Conservation (phyloP, 306 rosid genomes). For the Begonia masoniana region DNA sequence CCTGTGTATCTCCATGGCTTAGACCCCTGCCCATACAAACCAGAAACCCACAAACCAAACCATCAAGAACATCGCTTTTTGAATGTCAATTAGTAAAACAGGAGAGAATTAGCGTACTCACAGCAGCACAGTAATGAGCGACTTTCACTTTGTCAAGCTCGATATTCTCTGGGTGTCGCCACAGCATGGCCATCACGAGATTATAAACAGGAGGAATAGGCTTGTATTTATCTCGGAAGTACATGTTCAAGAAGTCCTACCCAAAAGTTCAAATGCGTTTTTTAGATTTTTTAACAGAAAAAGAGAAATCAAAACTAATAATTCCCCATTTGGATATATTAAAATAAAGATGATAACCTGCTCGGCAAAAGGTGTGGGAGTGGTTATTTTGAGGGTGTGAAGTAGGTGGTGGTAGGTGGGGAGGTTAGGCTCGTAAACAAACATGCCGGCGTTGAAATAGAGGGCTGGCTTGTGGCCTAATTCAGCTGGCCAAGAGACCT, state of each 20-base stretch:
- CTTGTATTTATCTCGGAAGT: constrained; percentile 39
- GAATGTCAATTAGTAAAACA: not conserved
- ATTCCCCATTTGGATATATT: too few species aligned
- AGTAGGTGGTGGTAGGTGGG: constrained; percentile 40
- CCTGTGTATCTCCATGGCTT: constrained; percentile 92
- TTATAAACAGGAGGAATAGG: constrained; percentile 55
- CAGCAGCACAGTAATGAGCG: constrained; percentile 74
- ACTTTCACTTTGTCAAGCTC: constrained; percentile 51
- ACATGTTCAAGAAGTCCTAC: constrained; percentile 65
- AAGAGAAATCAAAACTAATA: too few species aligned
- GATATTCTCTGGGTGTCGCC: constrained; percentile 78
- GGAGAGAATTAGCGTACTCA: constrained; percentile 18
- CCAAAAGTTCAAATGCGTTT: not conserved
- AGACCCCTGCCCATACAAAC: constrained; percentile 39
- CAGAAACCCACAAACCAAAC: not conserved
- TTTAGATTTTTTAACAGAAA: not conserved
- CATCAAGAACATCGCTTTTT: too few species aligned
- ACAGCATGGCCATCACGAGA: constrained; percentile 61
- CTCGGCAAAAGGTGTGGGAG: constrained; percentile 69
- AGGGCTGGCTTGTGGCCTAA: constrained; percentile 60
- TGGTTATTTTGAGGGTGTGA: constrained; percentile 14
- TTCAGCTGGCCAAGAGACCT: constrained; percentile 40
- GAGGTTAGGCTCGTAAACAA: constrained; percentile 47
- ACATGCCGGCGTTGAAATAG: constrained; percentile 81
- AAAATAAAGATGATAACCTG: constrained; percentile 28